Base-by-base conservation (phyloP, 2,329 filamentous ascomycete genomes). In the Cadophora luteo-olivacea region DNA sequence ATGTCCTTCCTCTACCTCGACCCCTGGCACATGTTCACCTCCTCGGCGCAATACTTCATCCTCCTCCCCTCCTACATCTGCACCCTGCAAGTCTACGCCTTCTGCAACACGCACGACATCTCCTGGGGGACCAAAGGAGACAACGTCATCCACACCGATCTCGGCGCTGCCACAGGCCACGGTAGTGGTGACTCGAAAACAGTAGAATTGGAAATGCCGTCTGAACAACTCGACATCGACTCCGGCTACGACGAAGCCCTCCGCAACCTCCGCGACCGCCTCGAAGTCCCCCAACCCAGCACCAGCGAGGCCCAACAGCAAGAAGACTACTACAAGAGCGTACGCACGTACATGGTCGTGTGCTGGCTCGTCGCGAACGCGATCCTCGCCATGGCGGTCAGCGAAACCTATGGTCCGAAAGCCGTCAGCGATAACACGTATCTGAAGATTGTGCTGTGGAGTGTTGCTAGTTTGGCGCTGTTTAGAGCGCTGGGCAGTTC, bases 121-220 rank as follows among this genome's bases (percentile, higher is more conserved):
- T 97, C 94, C 0, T 99, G 96, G 96, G 96, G 96, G 55, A 99
- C 96, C 57, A 99, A 99, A 82, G 96, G 96, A 67, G 96, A 99
- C 85, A 99, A 99, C 80, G 89, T 97, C 45, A 91, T 96, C 76
- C 91, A 93, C 80, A 97, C 92, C 8, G 97, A 99, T 78, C 89
- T 99, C 0, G 96, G 96, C 67, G 89, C 92, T 6, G 96, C 97
- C 14, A 88, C 92, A 7, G 90, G 90, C 61, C 90, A 92, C 72
- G 92, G 91, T 66, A 87, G 91, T 72, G 92, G 91, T 66, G 88
- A 87, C 57, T 84, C 85, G 60, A 87, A 90, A 68, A 93, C 91
- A 0, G 96, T 99, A 75, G 93, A 97, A 79, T 86, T 99, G 6
- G 96, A 99, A 77, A 99, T 99, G 94, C 96, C 97, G 0, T 93